Conservation (phyloP, 257 asterid species). For the Solanum sejunctum region DNA sequence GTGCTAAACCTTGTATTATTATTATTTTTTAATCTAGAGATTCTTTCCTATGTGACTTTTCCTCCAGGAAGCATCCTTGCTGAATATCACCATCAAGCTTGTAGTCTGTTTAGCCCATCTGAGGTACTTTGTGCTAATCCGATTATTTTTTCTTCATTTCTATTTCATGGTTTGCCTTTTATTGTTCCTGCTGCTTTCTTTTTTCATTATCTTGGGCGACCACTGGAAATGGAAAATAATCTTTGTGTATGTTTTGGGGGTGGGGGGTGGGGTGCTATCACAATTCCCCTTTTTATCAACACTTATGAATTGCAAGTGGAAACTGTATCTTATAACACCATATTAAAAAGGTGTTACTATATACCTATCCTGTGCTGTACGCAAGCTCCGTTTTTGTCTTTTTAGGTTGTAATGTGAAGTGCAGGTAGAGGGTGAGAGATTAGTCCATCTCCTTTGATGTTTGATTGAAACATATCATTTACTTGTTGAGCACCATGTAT, state of each 20-base stretch:
- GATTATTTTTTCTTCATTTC: background rate
- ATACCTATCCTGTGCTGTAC: background rate
- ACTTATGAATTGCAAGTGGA: background rate
- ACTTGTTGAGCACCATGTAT: background rate
- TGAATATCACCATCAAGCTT: slow-evolving; percentile 76
- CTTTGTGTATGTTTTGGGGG: background rate
- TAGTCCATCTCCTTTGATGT: background rate
- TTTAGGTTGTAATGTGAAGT: background rate
- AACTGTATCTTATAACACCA: background rate
- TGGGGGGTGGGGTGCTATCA: background rate
- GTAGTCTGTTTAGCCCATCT: slow-evolving; percentile 64
- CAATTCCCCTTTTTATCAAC: background rate
- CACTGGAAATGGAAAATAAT: background rate
- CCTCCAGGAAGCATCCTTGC: slow-evolving; percentile 83
- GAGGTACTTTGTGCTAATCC: slow-evolving; percentile 44
- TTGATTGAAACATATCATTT: background rate
- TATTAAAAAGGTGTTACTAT: background rate
- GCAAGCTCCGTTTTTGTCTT: background rate
- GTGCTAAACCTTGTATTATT: background rate
- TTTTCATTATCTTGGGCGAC: background rate
- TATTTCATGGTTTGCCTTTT: background rate
- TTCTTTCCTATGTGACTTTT: slow-evolving; percentile 5
- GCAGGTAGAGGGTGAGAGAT: background rate
- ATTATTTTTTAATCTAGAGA: background rate
- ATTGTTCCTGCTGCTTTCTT: background rate